Conservation (phyloP, 192 early-diverging fungal genomes). For the Backusella sp. region DNA sequence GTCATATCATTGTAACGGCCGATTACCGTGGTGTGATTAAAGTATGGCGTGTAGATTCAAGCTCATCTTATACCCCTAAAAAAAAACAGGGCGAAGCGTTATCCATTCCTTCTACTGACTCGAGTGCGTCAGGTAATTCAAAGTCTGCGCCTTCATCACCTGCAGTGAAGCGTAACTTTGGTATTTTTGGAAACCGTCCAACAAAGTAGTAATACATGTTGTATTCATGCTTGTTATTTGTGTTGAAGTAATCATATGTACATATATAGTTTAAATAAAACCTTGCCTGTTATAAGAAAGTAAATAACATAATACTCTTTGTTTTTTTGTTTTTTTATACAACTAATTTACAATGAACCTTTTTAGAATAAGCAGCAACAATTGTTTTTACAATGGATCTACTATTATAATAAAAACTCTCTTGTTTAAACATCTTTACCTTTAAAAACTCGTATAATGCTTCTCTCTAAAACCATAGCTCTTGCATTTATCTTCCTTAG, state of each 20-base stretch:
- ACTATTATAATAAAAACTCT: too few species aligned
- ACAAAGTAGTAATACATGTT: neutral
- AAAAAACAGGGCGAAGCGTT: neutral
- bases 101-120: neutral
- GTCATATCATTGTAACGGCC: slow-evolving; percentile 62
- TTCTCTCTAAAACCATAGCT: too few species aligned
- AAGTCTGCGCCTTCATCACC: slow-evolving; percentile 4
- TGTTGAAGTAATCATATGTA: neutral
- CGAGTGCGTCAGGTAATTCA: neutral
- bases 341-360: too few species aligned
- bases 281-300: too few species aligned
- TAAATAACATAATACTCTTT: too few species aligned
- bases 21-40: slow-evolving; percentile 60
- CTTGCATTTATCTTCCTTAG: too few species aligned
- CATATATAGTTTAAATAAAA: neutral
- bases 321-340: too few species aligned
- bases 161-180: neutral
- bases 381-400: too few species aligned
- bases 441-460: too few species aligned
- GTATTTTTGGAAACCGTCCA: neutral
- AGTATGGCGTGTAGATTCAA: slow-evolving; percentile 62
- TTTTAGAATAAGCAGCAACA: too few species aligned
- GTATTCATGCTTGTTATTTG: neutral
- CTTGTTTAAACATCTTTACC: too few species aligned
- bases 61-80: neutral